These are phyloP conservation scores for Nemania sp. DNA, from an alignment of 2,329 filamentous ascomycete genomes.

Conservation along the genomic window DNA sequence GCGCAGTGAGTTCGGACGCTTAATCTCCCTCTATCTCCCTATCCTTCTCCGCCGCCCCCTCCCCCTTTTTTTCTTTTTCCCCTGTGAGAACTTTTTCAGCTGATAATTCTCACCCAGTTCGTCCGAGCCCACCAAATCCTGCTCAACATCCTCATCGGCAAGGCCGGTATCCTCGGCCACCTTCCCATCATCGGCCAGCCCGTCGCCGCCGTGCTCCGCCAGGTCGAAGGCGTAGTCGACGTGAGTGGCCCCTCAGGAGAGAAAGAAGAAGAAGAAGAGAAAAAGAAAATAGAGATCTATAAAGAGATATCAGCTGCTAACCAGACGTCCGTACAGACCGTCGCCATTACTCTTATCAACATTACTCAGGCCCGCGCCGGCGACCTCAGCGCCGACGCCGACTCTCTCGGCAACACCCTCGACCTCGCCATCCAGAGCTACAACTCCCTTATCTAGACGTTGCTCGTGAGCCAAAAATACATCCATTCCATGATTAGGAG, in stretches of 20 bases:
- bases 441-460: background rate
- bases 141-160: constrained; percentile 26
- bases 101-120: constrained; percentile 11
- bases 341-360: constrained; percentile 4
- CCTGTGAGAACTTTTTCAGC: background rate
- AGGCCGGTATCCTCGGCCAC: constrained; percentile 16
- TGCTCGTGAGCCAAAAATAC: background rate
- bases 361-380: background rate
- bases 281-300: background rate
- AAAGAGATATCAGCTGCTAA: background rate
- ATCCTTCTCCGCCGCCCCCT: background rate
- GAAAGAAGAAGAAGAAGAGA: too few species aligned
- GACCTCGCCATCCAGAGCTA: constrained; percentile 6
- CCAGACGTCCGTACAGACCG: background rate
- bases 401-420: constrained; percentile 4
- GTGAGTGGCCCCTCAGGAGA: constrained; percentile 13
- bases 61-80: too few species aligned
- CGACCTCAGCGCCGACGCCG: background rate
- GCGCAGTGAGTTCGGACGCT: constrained; percentile 7
- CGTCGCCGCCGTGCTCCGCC: constrained; percentile 20
- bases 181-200: constrained; percentile 22
- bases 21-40: background rate
- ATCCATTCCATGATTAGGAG: too few species aligned
- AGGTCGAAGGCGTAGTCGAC: constrained; percentile 21
- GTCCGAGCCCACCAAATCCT: constrained; percentile 23